Conservation (phyloP, 441 rosid genomes). For the Brassica hybrid region DNA sequence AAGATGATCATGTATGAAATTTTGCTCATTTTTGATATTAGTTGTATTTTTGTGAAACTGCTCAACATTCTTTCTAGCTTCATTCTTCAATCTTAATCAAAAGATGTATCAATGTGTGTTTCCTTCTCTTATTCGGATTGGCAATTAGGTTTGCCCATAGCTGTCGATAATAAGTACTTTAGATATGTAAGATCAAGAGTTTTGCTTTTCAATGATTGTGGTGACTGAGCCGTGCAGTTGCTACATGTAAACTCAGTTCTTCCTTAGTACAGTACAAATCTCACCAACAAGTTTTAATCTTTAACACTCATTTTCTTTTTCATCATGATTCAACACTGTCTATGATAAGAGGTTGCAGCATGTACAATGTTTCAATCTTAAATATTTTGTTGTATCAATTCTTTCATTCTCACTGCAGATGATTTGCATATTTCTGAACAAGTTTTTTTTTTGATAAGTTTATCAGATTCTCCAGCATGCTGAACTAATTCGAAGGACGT, state of each 20-base stretch:
- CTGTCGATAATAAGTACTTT: constrained; percentile 69
- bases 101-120: neutral
- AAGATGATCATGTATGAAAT: too few species aligned
- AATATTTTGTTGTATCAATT: neutral
- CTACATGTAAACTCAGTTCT: constrained; percentile 69
- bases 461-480: constrained; percentile 79
- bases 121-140: too few species aligned
- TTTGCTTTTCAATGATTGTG: constrained; percentile 73
- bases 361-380: constrained; percentile 34
- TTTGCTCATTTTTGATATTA: too few species aligned
- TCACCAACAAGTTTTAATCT: constrained; percentile 71
- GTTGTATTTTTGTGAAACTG: neutral
- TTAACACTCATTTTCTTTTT: constrained; percentile 86
- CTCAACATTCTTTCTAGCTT: neutral
- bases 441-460: constrained; percentile 32
- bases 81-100: neutral
- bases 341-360: constrained; percentile 64
- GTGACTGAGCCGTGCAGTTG: constrained; percentile 84
- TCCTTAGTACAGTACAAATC: constrained; percentile 57
- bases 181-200: constrained; percentile 39
- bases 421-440: neutral
- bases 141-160: constrained; percentile 62
- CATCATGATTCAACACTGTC: constrained; percentile 83
- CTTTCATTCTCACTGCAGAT: neutral
- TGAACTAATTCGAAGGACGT: constrained; percentile 77